These are phyloP conservation scores for Lipomyces yamadae DNA, from an alignment of 805 yeast genomes.

Conservation along the genomic window DNA sequence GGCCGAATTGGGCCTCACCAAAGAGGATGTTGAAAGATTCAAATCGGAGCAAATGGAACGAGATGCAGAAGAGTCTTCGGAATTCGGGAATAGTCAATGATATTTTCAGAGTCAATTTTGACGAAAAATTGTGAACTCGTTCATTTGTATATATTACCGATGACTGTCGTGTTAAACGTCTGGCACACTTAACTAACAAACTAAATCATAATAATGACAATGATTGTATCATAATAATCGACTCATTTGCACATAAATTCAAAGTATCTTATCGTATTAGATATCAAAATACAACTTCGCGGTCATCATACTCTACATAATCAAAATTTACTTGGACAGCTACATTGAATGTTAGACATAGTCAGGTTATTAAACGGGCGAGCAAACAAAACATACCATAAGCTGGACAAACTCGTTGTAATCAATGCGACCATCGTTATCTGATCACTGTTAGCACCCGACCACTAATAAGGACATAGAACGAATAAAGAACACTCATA, in stretches of 20 bases:
- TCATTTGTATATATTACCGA: slow-evolving; percentile 1
- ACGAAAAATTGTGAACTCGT: not conserved
- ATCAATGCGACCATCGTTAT: slow-evolving; percentile 94
- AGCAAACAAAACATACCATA: slow-evolving; percentile 46
- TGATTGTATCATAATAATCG: not conserved
- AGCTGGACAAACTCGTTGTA: slow-evolving; percentile 95
- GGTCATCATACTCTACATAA: not conserved
- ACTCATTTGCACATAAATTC: not conserved
- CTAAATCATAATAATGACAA: not conserved
- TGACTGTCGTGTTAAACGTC: not conserved
- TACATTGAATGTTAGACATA: not conserved
- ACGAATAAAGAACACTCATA: slow-evolving; percentile 24
- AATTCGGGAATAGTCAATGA: not conserved
- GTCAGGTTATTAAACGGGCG: not conserved
- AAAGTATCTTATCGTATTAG: not conserved
- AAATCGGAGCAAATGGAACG: slow-evolving; percentile 30
- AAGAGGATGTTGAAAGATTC: slow-evolving; percentile 30
- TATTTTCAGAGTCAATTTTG: not conserved
- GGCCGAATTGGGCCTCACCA: slow-evolving; percentile 28
- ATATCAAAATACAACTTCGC: not conserved
- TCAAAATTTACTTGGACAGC: slow-evolving; percentile 21
- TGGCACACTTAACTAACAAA: not conserved
- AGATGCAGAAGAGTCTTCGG: slow-evolving; percentile 19
- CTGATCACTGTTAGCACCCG: slow-evolving; percentile 32
- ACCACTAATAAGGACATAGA: not conserved